phyloP scores from a whole-genome alignment of 2,329 filamentous ascomycete genomes.

The Didymella arachidicola region DNA sequence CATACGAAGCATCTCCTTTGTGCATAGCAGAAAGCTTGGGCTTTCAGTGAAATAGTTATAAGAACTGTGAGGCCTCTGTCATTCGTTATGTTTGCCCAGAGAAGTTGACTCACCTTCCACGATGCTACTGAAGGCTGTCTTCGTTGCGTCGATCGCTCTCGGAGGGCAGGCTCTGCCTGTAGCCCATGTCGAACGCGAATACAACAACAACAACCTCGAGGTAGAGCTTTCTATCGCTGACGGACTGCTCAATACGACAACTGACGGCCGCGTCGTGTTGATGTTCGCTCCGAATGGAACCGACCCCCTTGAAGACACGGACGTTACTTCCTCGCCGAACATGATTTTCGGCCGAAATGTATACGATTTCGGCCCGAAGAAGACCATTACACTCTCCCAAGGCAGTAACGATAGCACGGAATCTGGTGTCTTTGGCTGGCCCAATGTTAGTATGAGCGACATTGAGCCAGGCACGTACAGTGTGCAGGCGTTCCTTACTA shows the following conservation, averaged over 20 bases:
- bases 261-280: conserved; percentile 44
- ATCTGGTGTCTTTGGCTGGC: conserved; percentile 46
- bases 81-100: neutral
- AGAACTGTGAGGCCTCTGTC: neutral
- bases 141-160: neutral
- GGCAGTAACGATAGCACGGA: conserved; percentile 36
- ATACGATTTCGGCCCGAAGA: conserved; percentile 31
- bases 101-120: neutral
- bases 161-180: conserved; percentile 1
- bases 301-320: conserved; percentile 48
- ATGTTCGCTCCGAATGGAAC: conserved; percentile 47
- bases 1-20: neutral
- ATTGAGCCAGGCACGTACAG: conserved; percentile 44
- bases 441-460: conserved; percentile 42
- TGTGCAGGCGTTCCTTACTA: conserved; percentile 48
- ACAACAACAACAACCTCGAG: neutral
- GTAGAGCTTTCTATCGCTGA: conserved; percentile 40
- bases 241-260: conserved; percentile 37
- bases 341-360: conserved; percentile 52
- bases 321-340: conserved; percentile 47
- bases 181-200: neutral
- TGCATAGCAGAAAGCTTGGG: conserved; percentile 2
- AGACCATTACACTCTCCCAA: conserved; percentile 37
- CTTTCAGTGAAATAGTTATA: neutral
- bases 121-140: neutral